A percentile compares a stretch with the other conserved stretches of the same genome.
These are phyloP conservation scores for Fusarium phyllophilum DNA, from an alignment of 2,329 filamentous ascomycete species.

Conservation along the genomic window DNA sequence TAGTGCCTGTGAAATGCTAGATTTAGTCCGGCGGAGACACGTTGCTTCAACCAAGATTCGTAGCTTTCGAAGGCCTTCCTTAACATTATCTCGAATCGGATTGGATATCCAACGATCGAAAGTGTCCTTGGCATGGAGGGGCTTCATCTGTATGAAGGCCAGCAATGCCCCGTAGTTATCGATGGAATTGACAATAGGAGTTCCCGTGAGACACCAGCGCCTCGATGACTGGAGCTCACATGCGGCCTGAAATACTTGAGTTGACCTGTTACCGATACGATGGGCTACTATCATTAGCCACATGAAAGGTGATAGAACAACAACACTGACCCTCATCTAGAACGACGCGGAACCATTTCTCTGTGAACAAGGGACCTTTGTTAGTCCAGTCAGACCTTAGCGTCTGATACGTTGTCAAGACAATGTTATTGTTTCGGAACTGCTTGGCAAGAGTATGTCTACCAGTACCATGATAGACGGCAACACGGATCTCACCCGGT, in stretches of 20 bases:
- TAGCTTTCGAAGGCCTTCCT: neutral
- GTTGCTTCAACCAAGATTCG: neutral
- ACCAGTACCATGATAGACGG: neutral
- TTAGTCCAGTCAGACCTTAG: constrained; percentile 42
- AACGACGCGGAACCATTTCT: constrained; percentile 48
- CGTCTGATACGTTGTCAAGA: constrained; percentile 51
- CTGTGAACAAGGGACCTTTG: neutral
- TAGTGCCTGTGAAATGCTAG: neutral
- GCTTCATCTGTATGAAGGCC: constrained; percentile 45
- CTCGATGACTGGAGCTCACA: constrained; percentile 30
- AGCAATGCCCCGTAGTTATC: constrained; percentile 53
- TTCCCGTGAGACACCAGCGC: constrained; percentile 55
- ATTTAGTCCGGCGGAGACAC: neutral
- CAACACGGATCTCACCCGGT: neutral
- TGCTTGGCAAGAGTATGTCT: neutral
- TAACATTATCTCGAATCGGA: neutral
- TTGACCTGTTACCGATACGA: constrained; percentile 48
- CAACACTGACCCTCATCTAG: constrained; percentile 51
- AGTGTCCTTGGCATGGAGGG: constrained; percentile 6
- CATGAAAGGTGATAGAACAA: rapidly evolving
- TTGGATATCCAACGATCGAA: constrained; percentile 23
- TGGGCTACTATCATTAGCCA: constrained; percentile 45
- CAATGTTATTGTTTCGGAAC: neutral
- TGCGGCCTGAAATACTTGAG: constrained; percentile 46
- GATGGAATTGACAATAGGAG: constrained; percentile 54